Evolutionary conservation across 2,329 filamentous ascomycete genomes (phyloP).

Genomic region (Endocalyx cinctus): DNA sequence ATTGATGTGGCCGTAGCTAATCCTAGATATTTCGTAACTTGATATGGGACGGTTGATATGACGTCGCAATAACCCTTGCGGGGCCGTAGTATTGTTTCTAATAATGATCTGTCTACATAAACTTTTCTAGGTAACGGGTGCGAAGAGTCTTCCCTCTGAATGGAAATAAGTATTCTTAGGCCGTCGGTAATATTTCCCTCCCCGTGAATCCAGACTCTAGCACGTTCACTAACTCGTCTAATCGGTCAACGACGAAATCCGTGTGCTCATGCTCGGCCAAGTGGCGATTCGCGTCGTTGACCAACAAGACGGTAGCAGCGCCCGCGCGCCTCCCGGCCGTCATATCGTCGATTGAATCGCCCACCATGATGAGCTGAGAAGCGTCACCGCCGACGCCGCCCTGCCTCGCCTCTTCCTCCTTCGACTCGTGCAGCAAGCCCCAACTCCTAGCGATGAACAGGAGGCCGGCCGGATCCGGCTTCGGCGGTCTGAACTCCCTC

Average conservation of each 20-base stretch:
- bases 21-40: too few relatives aligned
- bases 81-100: too few relatives aligned
- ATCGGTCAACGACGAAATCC: conserved; percentile 63
- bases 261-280: conserved; percentile 70
- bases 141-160: too few relatives aligned
- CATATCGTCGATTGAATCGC: conserved; percentile 89
- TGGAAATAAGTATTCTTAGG: too few relatives aligned
- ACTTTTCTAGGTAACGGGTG: too few relatives aligned
- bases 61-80: too few relatives aligned
- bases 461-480: conserved; percentile 84
- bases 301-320: conserved; percentile 82
- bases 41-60: too few relatives aligned
- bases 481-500: conserved; percentile 75
- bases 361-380: conserved; percentile 58
- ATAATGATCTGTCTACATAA: too few relatives aligned
- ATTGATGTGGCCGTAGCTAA: too few relatives aligned
- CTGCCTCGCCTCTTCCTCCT: conserved; percentile 18
- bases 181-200: conserved; percentile 24
- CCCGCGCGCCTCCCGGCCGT: conserved; percentile 78
- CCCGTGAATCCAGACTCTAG: conserved; percentile 72
- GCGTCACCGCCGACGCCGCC: conserved; percentile 48
- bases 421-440: conserved; percentile 46
- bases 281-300: conserved; percentile 74
- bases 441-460: conserved; percentile 77
- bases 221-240: conserved; percentile 74